Percentiles rank a stretch among this genome's conserved stretches.
Evolutionary conservation across 345 rosid genomes (phyloP).

Genomic region (Sisymbrium irio): DNA sequence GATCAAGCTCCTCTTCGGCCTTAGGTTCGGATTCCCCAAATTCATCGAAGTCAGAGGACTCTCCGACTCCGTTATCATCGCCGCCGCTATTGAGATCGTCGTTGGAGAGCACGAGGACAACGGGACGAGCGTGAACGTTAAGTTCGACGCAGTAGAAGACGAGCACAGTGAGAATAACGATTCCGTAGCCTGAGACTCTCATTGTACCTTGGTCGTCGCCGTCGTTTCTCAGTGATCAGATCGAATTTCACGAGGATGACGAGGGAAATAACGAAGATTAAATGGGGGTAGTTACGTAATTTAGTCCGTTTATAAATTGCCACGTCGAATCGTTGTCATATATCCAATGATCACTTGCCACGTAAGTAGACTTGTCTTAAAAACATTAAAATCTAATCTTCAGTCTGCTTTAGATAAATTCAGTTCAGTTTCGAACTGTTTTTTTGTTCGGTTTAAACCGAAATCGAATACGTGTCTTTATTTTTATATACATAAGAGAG

Average conservation of each 20-base stretch:
- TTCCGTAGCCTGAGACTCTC: conserved; percentile 20
- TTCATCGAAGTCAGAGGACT: conserved; percentile 62
- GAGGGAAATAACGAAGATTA: background rate
- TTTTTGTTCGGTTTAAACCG: background rate
- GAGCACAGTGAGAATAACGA: conserved; percentile 37
- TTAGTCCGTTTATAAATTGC: background rate
- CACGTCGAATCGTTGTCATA: conserved; percentile 10
- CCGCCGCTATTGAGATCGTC: conserved; percentile 81
- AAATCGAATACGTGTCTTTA: background rate
- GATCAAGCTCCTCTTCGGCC: conserved; percentile 79
- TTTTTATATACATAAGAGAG: background rate
- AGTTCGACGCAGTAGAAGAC: conserved; percentile 28
- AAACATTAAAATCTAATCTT: background rate
- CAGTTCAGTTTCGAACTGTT: background rate
- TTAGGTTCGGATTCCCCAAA: conserved; percentile 67
- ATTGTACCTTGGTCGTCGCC: conserved; percentile 24
- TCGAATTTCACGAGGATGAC: background rate
- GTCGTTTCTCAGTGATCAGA: conserved; percentile 24
- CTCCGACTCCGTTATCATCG: conserved; percentile 42
- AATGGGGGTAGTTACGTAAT: conserved; percentile 8
- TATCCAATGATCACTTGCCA: conserved; percentile 16
- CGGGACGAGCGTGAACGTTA: conserved; percentile 60
- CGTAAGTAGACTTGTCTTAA: conserved; percentile 4
- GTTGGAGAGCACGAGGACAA: conserved; percentile 68
- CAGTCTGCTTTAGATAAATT: background rate